Evolutionary conservation across 768 basidiomycete genomes (phyloP), one percentile per base, ranked within the genome.

Genomic region (Termitomyces sp.): DNA sequence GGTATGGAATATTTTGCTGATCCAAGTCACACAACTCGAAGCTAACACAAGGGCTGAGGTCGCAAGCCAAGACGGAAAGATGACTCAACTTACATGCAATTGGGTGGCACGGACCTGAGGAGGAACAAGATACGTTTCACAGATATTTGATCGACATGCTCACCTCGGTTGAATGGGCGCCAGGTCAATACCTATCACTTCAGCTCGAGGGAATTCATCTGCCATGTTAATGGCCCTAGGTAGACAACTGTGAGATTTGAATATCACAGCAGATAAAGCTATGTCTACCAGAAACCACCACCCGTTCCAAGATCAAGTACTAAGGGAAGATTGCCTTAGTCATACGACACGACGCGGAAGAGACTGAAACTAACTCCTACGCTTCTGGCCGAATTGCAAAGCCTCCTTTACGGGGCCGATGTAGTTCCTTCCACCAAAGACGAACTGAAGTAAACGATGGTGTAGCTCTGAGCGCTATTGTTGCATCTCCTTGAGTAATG

Each of bases 1-100:
- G 81, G 64, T 87, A 89, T 13, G 87, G 87, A 35, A 89, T 71
- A 51, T 70, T 78, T 62, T 69, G 70, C 56, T 80, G 73, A 66
- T 86, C 82, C 55, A 88, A 71, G 65, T 89, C 84, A 67, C 83
- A 88, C 13, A 88, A 74, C 61, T 89, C 88, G 63, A 87, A 89
- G 29, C 87, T 89, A 51, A 54, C 12, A 59, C 18, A 53, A 47
- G 22, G 39, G 46, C 23, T 36, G 23, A 36, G 20, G 9, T 15
- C 36, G 13, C 9, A n/a, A 25, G 23, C 15, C 3, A 16, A 36
- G 23, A 25, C 10, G 16, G 9, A 25, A 25, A 12, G 11, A 48
- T 48, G 10, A 22, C 25, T 5, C 16, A n/a, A 16, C 33, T 48
- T 48, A 36, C 47, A 16, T 48, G 47, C 33, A 36, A 36, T 36